Evolutionary conservation across 2,329 filamentous ascomycete genomes (phyloP), one percentile per base, ranked within the genome.

Genomic region (Lojkania enalia): DNA sequence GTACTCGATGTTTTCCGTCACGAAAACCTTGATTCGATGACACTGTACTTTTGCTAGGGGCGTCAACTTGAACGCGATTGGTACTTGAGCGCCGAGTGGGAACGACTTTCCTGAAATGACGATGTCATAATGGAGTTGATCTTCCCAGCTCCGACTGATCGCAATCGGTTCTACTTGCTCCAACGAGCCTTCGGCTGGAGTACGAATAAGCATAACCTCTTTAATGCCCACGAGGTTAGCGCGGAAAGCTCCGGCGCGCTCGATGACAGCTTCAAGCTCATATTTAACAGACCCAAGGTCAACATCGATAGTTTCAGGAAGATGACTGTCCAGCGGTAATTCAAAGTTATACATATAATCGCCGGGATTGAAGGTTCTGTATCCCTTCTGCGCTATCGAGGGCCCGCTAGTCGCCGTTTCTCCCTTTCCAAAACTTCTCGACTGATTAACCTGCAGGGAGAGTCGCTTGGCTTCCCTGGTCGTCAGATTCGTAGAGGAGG

Each of bases 21-120:
- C 83, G 52, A 86, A 91, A 1, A 96, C 90, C 70, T 95, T 95
- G 68, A 96, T 85, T 55, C 92, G 85, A 71, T 96, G 91, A 42
- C 92, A 88, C 66, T 95, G 89, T 5, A 96, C 90, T 74, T 96
- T 96, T 48, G 91, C 90, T 16, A 96, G 73, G 0, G 91, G 91
- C 0, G 90, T 96, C 54, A 96, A 77, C 70, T 95, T 96, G 76
- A 96, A 95, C 1, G 90, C 90, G 47, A 96, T 94, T 1, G 91
- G 91, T 13, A 96, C 89, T 59, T 88, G 88, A 29, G 87, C 82
- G 13, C 91, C 91, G 15, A 96, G 81, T 0, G 91, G 89, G 48
- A 96, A 96, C 0, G 90, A 95, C 77, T 96, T 96, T 42, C 91
- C 91, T 1, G 90, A 96, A 42, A 96, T 95, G 65, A 96, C 86